These are phyloP conservation scores for Ceriops zippeliana DNA, from an alignment of 345 rosid genomes.

Conservation along the genomic window DNA sequence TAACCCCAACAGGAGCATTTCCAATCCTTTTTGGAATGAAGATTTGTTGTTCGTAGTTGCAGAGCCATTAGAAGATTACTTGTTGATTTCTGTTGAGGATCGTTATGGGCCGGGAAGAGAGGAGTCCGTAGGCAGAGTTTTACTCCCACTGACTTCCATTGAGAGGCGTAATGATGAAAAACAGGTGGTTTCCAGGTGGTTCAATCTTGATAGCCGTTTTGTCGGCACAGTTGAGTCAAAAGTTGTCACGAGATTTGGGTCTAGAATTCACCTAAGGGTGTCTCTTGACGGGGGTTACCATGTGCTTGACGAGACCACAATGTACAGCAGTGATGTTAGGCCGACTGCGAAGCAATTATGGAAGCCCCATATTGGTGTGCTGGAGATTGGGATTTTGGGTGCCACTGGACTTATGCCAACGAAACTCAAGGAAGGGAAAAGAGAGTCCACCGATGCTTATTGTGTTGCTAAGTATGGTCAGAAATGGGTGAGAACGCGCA, in stretches of 20 bases:
- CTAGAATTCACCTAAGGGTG: slow-evolving; percentile 54
- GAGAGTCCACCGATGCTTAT: slow-evolving; percentile 55
- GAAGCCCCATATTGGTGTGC: slow-evolving; percentile 66
- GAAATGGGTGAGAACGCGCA: slow-evolving; percentile 73
- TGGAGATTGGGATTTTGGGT: slow-evolving; percentile 70
- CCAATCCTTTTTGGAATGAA: slow-evolving; percentile 69
- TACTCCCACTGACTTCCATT: slow-evolving; percentile 40
- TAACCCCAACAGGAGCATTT: slow-evolving; percentile 39
- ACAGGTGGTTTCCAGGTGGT: slow-evolving; percentile 60
- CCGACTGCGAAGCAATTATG: slow-evolving; percentile 61
- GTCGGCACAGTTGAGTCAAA: slow-evolving; percentile 30
- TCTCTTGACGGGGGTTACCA: slow-evolving; percentile 72
- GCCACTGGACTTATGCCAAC: slow-evolving; percentile 60
- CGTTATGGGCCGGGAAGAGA: slow-evolving; percentile 50
- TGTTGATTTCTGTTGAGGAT: slow-evolving; percentile 51
- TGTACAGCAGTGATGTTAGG: slow-evolving; percentile 58
- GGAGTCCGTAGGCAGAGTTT: slow-evolving; percentile 47
- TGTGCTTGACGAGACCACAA: slow-evolving; percentile 61
- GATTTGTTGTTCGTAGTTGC: slow-evolving; percentile 68
- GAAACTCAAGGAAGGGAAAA: slow-evolving; percentile 55
- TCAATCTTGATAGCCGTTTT: slow-evolving; percentile 48
- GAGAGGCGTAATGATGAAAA: slow-evolving; percentile 52
- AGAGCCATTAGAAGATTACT: slow-evolving; percentile 69
- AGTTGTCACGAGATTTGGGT: slow-evolving; percentile 43
- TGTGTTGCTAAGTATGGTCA: slow-evolving; percentile 74